Conservation (phyloP, 2,329 filamentous ascomycete genomes). For the Aspergillus viridinutans region DNA sequence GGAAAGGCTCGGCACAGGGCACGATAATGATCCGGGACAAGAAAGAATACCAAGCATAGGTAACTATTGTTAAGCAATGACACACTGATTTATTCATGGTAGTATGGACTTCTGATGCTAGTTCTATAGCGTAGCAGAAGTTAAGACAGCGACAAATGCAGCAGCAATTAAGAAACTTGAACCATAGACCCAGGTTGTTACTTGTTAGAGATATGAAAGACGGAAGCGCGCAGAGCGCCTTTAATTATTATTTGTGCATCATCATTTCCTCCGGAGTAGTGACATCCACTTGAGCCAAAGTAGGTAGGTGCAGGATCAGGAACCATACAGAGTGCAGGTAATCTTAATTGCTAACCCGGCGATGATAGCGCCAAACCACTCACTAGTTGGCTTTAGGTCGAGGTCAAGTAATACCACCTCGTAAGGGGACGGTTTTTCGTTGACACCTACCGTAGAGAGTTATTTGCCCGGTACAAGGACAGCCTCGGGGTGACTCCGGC, state of each 20-base stretch:
- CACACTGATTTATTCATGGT: neutral
- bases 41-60: conserved; percentile 8
- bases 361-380: neutral
- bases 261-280: neutral
- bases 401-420: neutral
- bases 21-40: conserved; percentile 4
- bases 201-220: neutral
- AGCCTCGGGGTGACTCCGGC: conserved; percentile 5
- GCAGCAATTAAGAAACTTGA: neutral
- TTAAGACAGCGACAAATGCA: conserved; percentile 1
- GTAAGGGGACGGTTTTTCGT: neutral
- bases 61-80: conserved; percentile 1
- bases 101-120: neutral
- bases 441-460: too few species aligned
- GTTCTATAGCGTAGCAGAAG: neutral
- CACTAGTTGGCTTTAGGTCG: neutral
- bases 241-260: neutral
- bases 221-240: neutral
- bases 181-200: neutral
- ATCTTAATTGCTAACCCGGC: neutral
- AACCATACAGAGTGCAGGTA: neutral
- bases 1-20: conserved; percentile 4
- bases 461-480: neutral
- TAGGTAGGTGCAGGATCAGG: neutral
- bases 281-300: neutral